Conservation (phyloP, 1,284 basidiomycete genomes). For the Puccinia polysora region DNA sequence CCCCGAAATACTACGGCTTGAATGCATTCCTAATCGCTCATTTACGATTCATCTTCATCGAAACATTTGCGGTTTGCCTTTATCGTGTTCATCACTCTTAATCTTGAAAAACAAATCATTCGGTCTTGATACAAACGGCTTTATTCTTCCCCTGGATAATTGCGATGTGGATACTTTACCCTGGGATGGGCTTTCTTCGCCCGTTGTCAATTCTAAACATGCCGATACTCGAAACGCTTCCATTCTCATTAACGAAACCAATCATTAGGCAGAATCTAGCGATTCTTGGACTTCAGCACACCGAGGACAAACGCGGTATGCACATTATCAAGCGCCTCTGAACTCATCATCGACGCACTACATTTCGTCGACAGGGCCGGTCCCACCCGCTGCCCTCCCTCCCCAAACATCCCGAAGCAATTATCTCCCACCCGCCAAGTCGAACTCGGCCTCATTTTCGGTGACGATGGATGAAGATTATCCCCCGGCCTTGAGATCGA, state of each 20-base stretch:
- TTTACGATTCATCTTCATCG: too few species aligned
- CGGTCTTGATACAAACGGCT: too few species aligned
- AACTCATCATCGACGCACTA: slow-evolving; percentile 23
- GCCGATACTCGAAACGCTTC: too few species aligned
- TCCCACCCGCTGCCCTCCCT: not conserved
- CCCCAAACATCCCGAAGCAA: too few species aligned
- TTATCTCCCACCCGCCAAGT: not conserved
- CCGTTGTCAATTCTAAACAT: too few species aligned
- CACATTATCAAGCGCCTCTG: slow-evolving; percentile 17
- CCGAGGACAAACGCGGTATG: slow-evolving; percentile 12
- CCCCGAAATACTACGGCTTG: not conserved
- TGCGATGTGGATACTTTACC: too few species aligned
- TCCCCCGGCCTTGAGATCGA: not conserved
- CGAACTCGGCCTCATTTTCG: slow-evolving; percentile 16
- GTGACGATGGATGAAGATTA: slow-evolving; percentile 27
- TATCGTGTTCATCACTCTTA: too few species aligned
- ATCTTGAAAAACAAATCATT: too few species aligned
- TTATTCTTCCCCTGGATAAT: too few species aligned
- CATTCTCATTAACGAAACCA: not conserved
- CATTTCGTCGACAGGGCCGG: slow-evolving; percentile 15
- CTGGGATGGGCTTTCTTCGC: too few species aligned
- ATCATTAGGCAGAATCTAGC: slow-evolving; percentile 22
- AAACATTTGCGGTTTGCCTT: too few species aligned
- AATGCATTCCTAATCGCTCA: too few species aligned
- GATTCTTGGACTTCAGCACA: slow-evolving; percentile 14